Evolutionary conservation across 495 filamentous ascomycete genomes (phyloP).

Genomic region (Rhizodiscina lignyota): DNA sequence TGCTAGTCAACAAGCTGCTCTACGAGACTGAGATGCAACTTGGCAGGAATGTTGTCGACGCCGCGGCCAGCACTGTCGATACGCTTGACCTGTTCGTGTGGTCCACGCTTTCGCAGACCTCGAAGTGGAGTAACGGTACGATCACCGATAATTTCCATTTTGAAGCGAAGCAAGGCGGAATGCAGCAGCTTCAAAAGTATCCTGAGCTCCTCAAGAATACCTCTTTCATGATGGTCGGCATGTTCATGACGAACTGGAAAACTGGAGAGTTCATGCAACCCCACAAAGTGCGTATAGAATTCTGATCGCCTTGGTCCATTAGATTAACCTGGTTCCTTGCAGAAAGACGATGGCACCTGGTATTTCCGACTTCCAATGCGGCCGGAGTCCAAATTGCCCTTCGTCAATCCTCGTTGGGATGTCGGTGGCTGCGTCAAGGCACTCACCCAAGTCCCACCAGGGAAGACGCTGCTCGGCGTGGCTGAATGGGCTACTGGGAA

Average conservation of each 20-base stretch:
- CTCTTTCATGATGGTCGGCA: conserved; percentile 23
- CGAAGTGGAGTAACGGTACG: conserved; percentile 15
- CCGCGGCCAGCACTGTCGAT: conserved; percentile 20
- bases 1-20: conserved; percentile 24
- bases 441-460: conserved; percentile 14
- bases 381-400: conserved; percentile 11
- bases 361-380: conserved; percentile 4
- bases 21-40: conserved; percentile 31
- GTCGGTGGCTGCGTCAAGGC: conserved; percentile 20
- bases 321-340: background rate
- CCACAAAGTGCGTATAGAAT: conserved; percentile 7
- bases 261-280: conserved; percentile 2
- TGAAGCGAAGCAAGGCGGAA: conserved; percentile 17
- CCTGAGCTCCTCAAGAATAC: conserved; percentile 28
- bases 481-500: conserved; percentile 14
- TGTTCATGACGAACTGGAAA: conserved; percentile 21
- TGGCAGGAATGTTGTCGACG: conserved; percentile 31
- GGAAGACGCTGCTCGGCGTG: conserved; percentile 18
- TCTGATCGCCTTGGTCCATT: too few relatives aligned
- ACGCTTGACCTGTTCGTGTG: conserved; percentile 11
- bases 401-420: conserved; percentile 17
- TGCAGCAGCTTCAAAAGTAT: conserved; percentile 28
- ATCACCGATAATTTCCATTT: conserved; percentile 16
- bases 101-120: conserved; percentile 10
- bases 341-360: conserved; percentile 12